A percentile compares a stretch with the other conserved stretches of the same genome.
Conservation (phyloP, 208 protist species). For the Herpetomonas samuelpessoai region DNA sequence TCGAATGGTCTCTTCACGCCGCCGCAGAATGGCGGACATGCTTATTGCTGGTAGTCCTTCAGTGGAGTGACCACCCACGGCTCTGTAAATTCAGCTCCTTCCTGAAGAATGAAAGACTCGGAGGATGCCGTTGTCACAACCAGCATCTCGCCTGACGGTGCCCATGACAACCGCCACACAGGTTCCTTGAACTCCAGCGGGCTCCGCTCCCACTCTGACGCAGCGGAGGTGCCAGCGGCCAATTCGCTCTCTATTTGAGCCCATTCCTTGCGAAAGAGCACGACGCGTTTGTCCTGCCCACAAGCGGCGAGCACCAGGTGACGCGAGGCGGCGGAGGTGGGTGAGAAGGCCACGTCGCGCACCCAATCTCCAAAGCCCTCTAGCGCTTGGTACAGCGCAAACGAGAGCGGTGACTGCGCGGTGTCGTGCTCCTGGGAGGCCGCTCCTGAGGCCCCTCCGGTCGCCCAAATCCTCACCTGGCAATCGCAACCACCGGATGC, state of each 20-base stretch:
- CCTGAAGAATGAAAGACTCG: constrained; percentile 63
- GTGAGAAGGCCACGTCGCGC: constrained; percentile 77
- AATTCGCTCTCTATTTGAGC: constrained; percentile 30
- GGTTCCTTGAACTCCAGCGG: constrained; percentile 58
- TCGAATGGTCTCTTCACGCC: too few relatives aligned
- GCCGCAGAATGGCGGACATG: too few relatives aligned
- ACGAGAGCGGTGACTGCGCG: constrained; percentile 10
- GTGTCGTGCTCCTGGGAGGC: not conserved
- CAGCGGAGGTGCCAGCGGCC: constrained; percentile 10
- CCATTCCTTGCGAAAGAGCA: constrained; percentile 80
- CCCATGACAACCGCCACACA: constrained; percentile 81
- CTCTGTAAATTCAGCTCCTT: constrained; percentile 70
- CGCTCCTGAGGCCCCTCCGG: not conserved
- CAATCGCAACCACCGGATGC: constrained; percentile 82
- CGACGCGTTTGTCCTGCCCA: constrained; percentile 68
- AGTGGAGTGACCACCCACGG: constrained; percentile 73
- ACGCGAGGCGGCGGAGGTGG: constrained; percentile 45
- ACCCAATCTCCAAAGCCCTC: constrained; percentile 66
- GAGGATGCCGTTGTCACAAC: constrained; percentile 72
- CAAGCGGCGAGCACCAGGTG: constrained; percentile 65
- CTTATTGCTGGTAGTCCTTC: constrained; percentile 57
- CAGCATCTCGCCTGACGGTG: constrained; percentile 63
- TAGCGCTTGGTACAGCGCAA: constrained; percentile 46
- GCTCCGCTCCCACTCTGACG: constrained; percentile 62
- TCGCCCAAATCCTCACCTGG: constrained; percentile 68